Conservation (phyloP, 441 rosid species). For the Croton setiger region DNA sequence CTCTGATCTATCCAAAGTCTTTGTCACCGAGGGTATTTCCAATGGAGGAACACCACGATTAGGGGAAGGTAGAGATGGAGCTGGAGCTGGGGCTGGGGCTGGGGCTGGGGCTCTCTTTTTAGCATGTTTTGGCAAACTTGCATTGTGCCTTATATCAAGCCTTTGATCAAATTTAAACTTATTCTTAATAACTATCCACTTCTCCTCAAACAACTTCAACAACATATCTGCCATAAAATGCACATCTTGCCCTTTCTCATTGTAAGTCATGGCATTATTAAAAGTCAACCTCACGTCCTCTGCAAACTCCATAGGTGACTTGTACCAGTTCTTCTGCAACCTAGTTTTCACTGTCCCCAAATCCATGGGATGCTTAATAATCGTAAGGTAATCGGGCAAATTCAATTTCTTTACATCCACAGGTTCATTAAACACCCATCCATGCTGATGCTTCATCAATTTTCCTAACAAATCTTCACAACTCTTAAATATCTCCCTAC, state of each 20-base stretch:
- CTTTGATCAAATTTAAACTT: conserved; percentile 36
- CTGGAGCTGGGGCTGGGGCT: conserved; percentile 26
- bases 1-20: conserved; percentile 51
- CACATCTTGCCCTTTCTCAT: conserved; percentile 83
- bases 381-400: conserved; percentile 66
- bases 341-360: conserved; percentile 75
- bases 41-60: conserved; percentile 29
- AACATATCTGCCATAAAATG: conserved; percentile 66
- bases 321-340: conserved; percentile 58
- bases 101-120: conserved; percentile 29
- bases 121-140: conserved; percentile 36
- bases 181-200: conserved; percentile 54
- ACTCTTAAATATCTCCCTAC: conserved; percentile 43
- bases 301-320: conserved; percentile 72
- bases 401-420: conserved; percentile 73
- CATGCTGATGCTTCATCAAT: conserved; percentile 78
- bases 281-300: conserved; percentile 89
- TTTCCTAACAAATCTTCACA: conserved; percentile 60
- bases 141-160: conserved; percentile 23
- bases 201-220: conserved; percentile 60
- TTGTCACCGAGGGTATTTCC: conserved; percentile 32
- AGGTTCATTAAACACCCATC: conserved; percentile 84
- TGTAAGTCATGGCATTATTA: conserved; percentile 78
- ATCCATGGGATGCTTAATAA: conserved; percentile 93
- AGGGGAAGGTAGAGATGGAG: conserved; percentile 25